Conservation (phyloP, 176 grass and related monocot genomes). For the Aegilops tauschii region DNA sequence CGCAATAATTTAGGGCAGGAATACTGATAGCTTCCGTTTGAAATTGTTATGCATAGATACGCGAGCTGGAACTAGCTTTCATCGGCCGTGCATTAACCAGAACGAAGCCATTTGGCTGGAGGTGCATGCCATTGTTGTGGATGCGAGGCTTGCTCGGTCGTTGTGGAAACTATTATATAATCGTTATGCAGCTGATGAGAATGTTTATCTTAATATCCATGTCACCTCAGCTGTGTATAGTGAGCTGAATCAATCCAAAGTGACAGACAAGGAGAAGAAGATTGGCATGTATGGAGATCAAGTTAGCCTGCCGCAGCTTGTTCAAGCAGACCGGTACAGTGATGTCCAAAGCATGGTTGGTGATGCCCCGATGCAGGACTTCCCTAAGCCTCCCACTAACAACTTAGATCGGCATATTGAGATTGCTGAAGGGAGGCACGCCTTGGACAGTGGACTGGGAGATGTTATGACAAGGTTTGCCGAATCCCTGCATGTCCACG, state of each 20-base stretch:
- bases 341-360: neutral
- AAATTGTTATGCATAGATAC: neutral
- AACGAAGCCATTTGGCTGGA: rapidly evolving
- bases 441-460: too few relatives aligned
- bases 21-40: too few relatives aligned
- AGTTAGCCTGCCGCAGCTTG: neutral
- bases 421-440: neutral
- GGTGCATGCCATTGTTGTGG: neutral
- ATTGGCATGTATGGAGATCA: neutral
- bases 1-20: neutral
- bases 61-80: neutral
- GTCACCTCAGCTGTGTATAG: neutral
- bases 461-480: rapidly evolving
- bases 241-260: neutral
- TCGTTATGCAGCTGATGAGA: rapidly evolving
- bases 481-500: neutral
- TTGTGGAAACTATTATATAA: rapidly evolving
- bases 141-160: neutral
- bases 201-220: neutral
- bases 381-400: neutral
- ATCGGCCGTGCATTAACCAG: too few relatives aligned
- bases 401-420: neutral
- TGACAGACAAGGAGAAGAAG: neutral
- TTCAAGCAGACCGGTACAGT: neutral
- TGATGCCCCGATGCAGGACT: neutral